Evolutionary conservation across 805 yeast genomes (phyloP), one percentile per base, ranked within the genome.

Genomic region (Metschnikowia lochheadii): DNA sequence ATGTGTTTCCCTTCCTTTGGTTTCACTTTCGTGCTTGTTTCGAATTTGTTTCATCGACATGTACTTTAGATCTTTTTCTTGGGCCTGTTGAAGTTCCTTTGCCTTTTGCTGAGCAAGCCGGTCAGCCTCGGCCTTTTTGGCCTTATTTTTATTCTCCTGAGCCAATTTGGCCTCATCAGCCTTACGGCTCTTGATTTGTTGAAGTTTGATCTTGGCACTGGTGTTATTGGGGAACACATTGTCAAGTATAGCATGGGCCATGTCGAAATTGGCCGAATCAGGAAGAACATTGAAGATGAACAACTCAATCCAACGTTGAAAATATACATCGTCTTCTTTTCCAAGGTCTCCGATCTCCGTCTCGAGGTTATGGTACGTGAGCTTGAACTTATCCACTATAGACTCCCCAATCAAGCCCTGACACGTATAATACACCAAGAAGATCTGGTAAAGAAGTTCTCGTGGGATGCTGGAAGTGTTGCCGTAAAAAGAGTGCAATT

Each of bases 281-380:
- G 75, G 71, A 41, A 70, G 62, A 2, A 73, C 63, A 50, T 72
- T 69, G 53, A 65, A 69, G 15, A 68, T 65, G 49, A 64, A 65
- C 51, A 72, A 59, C 29, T 73, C 72, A 7, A 64, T 46, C 39
- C 70, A 55, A 43, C 66, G 61, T 21, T 54, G 55, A 38, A 60
- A 50, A 48, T 58, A 61, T 43, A 45, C 49, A 18, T 56, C 59
- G 8, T 57, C 59, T 13, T 31, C 40, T 2, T 36, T 18, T 15
- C 20, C 46, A 10, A 21, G 13, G 37, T 47, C 54, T 20, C 53
- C 50, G 20, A 55, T 21, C 26, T 44, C 46, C 21, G 33, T 17
- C 33, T 21, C 46, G 18, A 52, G 48, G 11, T 43, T 14, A 11
- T 56, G 48, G 49, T 59, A 60, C 11, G 57, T 42, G 13, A 33